Conservation (phyloP, 768 basidiomycete genomes). For the Boletus fagicola region DNA sequence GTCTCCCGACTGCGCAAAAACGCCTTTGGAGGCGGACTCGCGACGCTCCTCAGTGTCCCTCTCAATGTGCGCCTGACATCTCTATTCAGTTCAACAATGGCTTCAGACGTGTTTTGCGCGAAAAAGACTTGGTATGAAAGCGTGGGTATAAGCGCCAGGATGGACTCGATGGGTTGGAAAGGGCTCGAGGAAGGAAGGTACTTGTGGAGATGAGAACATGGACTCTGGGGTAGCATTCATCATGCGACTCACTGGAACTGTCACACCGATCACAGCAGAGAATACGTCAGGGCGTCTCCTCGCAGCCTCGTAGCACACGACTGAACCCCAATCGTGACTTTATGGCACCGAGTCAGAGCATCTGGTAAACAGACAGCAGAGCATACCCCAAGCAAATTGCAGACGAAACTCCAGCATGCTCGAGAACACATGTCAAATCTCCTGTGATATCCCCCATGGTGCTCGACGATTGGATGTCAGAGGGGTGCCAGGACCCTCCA, state of each 20-base stretch:
- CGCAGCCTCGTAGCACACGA: slow-evolving; percentile 66
- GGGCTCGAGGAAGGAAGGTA: slow-evolving; percentile 55
- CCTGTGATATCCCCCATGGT: slow-evolving; percentile 58
- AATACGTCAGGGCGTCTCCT: slow-evolving; percentile 66
- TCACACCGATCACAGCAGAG: slow-evolving; percentile 53
- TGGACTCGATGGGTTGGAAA: slow-evolving; percentile 45
- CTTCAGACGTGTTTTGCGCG: slow-evolving; percentile 44
- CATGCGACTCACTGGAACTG: slow-evolving; percentile 51
- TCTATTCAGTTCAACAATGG: slow-evolving; percentile 50
- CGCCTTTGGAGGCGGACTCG: slow-evolving; percentile 51
- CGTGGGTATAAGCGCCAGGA: slow-evolving; percentile 45
- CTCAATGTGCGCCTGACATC: slow-evolving; percentile 60
- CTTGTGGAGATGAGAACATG: slow-evolving; percentile 32
- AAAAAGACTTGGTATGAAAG: slow-evolving; percentile 68
- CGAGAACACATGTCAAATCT: slow-evolving; percentile 63
- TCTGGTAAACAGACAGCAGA: neutral
- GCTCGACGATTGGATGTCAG: slow-evolving; percentile 56
- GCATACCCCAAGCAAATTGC: slow-evolving; percentile 64
- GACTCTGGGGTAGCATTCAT: neutral
- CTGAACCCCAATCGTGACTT: slow-evolving; percentile 78
- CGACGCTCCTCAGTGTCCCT: slow-evolving; percentile 50
- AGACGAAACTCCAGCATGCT: slow-evolving; percentile 45
- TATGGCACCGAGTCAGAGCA: neutral
- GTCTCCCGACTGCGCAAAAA: slow-evolving; percentile 52
- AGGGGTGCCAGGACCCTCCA: slow-evolving; percentile 63